Base-by-base conservation (phyloP, 176 grass and related monocot genomes). In the Oryza coarctata region DNA sequence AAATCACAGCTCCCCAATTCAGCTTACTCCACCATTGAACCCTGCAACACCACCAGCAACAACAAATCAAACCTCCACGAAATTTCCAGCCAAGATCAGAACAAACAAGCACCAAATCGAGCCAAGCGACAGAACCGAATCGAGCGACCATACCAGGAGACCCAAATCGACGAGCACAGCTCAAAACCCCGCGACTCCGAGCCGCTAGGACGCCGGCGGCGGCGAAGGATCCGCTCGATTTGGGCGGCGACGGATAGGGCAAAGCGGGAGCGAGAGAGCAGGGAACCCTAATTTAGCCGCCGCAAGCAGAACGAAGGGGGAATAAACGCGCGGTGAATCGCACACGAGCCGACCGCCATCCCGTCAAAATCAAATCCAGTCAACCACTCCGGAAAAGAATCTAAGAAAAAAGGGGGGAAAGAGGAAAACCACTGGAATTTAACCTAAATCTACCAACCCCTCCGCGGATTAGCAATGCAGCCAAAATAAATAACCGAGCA, bases 241-340 rank as follows among this genome's bases (percentile, higher is more conserved):
- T 65, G 28, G 58, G 45, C 44, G 27, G 45, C 52, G 67, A 23
- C 6, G 32, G 64, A 22, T 82, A 81, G 30, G 49, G 64, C 57
- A 71, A 71, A 82, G 40, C 34, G 7, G 77, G 2, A 49, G 14
- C 29, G 18, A 26, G 17, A 36, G 30, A 80, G 52, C 30, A 86
- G 31, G 55, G 10, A 85, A 62, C 82, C 66, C 86, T 75, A 86
- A 80, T 83, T 73, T 74, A 39, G 61, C 72, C 43, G 4, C 34
- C 44, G 9, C 60, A 34, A 65, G 3, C 12, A 43, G 55, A 58
- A 49, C 4, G 18, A 74, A 41, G 9, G 27, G 7, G 8, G 20
- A 68, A 82, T 61, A 35, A 55, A 55, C 49, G 49, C 47, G 47
- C 7, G 47, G 47, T 50, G 47, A 50, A 50, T 50, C 47, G 47